A percentile compares a stretch with the other conserved stretches of the same genome.
Conservation (phyloP, 2,329 filamentous ascomycete species). For the Rutstroemia sp. region DNA sequence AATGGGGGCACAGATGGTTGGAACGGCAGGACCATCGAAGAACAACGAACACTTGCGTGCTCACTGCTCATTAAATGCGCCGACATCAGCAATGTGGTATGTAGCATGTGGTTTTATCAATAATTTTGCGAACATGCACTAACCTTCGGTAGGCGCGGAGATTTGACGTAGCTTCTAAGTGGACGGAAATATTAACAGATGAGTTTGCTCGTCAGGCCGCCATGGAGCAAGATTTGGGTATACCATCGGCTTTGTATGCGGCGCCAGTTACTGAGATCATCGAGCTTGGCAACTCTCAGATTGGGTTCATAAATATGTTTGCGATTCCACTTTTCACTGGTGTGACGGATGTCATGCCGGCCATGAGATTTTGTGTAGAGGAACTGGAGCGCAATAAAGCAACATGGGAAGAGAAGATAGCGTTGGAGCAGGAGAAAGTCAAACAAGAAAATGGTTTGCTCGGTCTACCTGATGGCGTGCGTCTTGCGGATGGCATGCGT, state of each 20-base stretch:
- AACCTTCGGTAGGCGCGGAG: conserved; percentile 59
- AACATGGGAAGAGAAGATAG: conserved; percentile 63
- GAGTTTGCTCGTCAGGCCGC: conserved; percentile 89
- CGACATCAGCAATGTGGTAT: conserved; percentile 95
- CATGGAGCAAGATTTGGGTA: conserved; percentile 83
- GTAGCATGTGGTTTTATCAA: conserved; percentile 32
- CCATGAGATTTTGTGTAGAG: conserved; percentile 74
- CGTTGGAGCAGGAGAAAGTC: conserved; percentile 45
- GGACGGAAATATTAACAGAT: conserved; percentile 91
- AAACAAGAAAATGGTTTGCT: conserved; percentile 30
- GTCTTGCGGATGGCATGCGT: conserved; percentile 25
- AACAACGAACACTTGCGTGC: conserved; percentile 75
- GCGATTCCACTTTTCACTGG: conserved; percentile 86
- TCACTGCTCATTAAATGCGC: conserved; percentile 94
- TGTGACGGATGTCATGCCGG: conserved; percentile 77
- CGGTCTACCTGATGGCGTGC: conserved; percentile 27
- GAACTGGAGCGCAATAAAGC: conserved; percentile 73
- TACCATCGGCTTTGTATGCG: conserved; percentile 80
- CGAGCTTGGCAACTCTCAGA: conserved; percentile 79
- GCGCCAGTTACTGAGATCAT: conserved; percentile 76
- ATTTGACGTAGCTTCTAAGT: conserved; percentile 74
- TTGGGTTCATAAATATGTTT: conserved; percentile 95
- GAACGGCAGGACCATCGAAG: conserved; percentile 68
- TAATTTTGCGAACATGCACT: conserved; percentile 19
- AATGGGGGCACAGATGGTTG: conserved; percentile 63